These are phyloP conservation scores for Heritiera fomes DNA, from an alignment of 345 rosid species.

Conservation along the genomic window DNA sequence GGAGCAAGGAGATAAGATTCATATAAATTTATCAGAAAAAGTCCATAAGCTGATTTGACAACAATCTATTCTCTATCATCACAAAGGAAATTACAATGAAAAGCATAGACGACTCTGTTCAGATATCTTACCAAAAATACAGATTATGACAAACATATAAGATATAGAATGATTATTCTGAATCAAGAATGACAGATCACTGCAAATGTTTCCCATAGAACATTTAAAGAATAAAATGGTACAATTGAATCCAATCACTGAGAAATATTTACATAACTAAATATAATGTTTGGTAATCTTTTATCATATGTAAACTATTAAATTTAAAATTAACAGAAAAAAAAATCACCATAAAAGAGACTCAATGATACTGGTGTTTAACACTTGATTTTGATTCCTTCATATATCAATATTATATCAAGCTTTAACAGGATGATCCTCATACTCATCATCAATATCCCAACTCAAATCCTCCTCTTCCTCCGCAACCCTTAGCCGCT, in stretches of 20 bases:
- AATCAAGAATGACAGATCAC: not conserved
- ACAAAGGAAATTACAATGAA: not conserved
- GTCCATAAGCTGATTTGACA: not conserved
- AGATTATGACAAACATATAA: not conserved
- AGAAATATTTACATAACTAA: not conserved
- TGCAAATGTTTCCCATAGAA: not conserved
- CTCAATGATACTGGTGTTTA: not conserved
- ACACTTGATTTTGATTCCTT: slow-evolving; percentile 3
- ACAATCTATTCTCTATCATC: not conserved
- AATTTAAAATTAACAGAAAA: not conserved
- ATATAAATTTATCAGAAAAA: not conserved
- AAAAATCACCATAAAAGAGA: slow-evolving; percentile 7
- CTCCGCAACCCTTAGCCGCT: slow-evolving; percentile 45
- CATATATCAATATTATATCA: slow-evolving; percentile 12
- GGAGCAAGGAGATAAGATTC: not conserved
- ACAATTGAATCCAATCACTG: not conserved
- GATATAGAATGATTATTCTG: not conserved
- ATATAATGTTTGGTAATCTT: not conserved
- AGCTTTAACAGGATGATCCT: slow-evolving; percentile 28
- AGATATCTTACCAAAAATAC: not conserved
- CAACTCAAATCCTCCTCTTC: slow-evolving; percentile 79
- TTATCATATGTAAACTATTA: not conserved
- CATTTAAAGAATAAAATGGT: not conserved
- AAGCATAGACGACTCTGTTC: not conserved
- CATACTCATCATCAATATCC: slow-evolving; percentile 78